Base-by-base conservation (phyloP, 2,329 filamentous ascomycete genomes). In the Dactylella cylindrospora region DNA sequence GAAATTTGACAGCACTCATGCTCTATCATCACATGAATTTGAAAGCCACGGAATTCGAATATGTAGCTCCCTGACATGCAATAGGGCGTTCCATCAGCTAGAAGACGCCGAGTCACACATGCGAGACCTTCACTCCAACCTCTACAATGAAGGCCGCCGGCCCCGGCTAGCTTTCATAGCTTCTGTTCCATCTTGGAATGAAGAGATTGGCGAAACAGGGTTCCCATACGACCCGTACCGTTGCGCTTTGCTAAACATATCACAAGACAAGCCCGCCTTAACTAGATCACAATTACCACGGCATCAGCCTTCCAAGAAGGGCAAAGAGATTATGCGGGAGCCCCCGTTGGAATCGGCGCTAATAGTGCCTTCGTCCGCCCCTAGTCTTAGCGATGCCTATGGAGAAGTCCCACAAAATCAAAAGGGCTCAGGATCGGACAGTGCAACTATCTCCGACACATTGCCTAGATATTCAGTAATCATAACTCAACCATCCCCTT, bases 191-290 rank as follows among this genome's bases (percentile, higher is more conserved):
- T 55, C 59, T 3, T 55, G 52, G 59, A 57, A 41, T 19, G 59
- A 64, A 26, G 59, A 57, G 9, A 64, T 43, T 12, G 46, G 44
- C 13, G 59, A 64, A 29, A 52, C 44, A 3, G 59, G 59, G 9
- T 64, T 64, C 28, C 59, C 59, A 8, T 64, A 64, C 25, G 59
- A 64, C 22, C 59, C 59, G 15, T 64, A 64, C 23, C 43, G 59
- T 2, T 64, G 59, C 13, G 59, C 59, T 15, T 33, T 64, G 20
- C 33, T 64, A 33, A 64, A 64, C 19, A 55, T 64, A 4, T 64
- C 59, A 2, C 59, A 64, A 29, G 51, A 57, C 22, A 62, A 62
- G 20, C 15, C 36, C 9, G 29, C 47, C 19, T 13, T 35, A 6
- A 19, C 31, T 28, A 62, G 50, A 15, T 7, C 38, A 0, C 33